A percentile compares a stretch with the other conserved stretches of the same genome.
phyloP scores from a whole-genome alignment of 208 protist species.

The Entamoeba invadens region DNA sequence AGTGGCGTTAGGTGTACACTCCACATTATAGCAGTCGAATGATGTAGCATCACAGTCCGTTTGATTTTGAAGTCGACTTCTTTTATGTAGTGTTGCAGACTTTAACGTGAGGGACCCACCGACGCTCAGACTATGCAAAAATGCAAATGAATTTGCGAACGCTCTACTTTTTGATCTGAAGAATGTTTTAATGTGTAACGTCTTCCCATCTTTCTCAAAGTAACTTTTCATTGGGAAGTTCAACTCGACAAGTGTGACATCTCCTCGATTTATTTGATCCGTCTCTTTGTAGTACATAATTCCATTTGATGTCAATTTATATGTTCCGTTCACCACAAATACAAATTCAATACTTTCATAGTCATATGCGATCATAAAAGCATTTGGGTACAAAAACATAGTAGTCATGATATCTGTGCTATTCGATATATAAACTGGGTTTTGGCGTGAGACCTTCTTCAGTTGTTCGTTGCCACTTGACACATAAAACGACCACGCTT shows the following conservation, averaged over 20 bases:
- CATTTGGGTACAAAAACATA: background rate
- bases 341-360: background rate
- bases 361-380: background rate
- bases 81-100: background rate
- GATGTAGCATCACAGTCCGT: background rate
- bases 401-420: background rate
- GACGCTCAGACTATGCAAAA: background rate
- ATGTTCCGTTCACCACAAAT: background rate
- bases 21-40: background rate
- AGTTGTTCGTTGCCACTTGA: too few relatives aligned
- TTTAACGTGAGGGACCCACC: background rate
- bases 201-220: background rate
- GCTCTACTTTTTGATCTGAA: background rate
- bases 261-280: background rate
- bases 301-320: background rate
- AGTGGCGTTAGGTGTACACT: background rate
- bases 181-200: background rate
- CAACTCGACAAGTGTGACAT: too few relatives aligned
- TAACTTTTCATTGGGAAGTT: background rate
- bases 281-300: background rate
- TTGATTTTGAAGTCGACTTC: background rate
- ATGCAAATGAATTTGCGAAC: background rate
- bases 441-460: background rate
- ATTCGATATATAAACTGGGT: background rate
- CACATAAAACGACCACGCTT: too few relatives aligned